Evolutionary conservation across 148 eudicot genomes (phyloP).

Genomic region (Vaccinium darrowii): DNA sequence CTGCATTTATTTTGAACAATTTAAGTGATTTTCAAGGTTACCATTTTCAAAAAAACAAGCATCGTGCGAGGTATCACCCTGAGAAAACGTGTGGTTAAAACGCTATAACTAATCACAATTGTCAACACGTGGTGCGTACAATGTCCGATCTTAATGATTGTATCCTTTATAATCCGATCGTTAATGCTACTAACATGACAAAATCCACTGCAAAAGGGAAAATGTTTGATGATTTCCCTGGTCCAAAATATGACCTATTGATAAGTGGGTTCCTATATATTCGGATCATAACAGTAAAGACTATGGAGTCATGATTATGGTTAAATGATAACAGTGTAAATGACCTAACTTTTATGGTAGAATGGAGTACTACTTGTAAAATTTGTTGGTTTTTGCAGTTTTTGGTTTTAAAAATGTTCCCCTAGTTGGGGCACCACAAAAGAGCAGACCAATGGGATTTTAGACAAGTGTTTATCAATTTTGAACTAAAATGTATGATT

Average conservation of each 20-base stretch:
- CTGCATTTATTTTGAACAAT: not conserved
- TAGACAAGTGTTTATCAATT: not conserved
- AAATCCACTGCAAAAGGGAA: not conserved
- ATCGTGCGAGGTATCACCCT: not conserved
- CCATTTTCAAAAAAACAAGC: not conserved
- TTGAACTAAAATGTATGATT: not conserved
- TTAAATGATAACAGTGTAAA: not conserved
- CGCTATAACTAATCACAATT: not conserved
- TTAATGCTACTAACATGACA: not conserved
- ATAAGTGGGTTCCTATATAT: not conserved
- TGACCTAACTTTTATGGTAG: not conserved
- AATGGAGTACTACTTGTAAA: not conserved
- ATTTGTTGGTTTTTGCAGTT: not conserved
- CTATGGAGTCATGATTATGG: not conserved
- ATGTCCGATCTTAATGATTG: not conserved
- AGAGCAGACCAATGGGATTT: not conserved
- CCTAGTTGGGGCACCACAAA: not conserved
- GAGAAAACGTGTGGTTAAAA: not conserved
- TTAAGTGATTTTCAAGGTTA: not conserved
- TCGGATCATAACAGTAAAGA: not conserved
- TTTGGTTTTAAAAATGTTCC: not conserved
- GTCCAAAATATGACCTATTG: not conserved
- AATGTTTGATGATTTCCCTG: not conserved
- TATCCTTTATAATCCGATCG: not conserved
- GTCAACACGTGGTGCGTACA: not conserved